Evolutionary conservation across 495 filamentous ascomycete species (phyloP), one percentile per base, ranked within the genome.

Genomic region (Neohortaea acidophila): DNA sequence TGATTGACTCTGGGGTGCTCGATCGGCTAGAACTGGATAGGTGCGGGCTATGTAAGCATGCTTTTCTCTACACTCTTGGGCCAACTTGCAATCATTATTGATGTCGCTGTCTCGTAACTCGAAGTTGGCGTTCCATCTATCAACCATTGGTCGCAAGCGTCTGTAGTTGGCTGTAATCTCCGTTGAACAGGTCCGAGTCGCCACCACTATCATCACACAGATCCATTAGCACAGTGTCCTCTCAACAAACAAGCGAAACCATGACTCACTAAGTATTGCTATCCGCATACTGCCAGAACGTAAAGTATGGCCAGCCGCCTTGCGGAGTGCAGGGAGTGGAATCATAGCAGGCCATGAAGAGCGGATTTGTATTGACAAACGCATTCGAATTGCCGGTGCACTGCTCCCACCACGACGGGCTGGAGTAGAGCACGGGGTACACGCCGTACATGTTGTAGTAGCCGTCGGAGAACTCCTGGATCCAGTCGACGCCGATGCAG

Each of bases 361-460:
- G 53, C 9, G 72, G 69, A 48, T 68, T 67, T 4, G 59, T 70
- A 11, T 45, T 33, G 23, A 51, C 46, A 43, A 79, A 79, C 2
- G 59, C 63, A 4, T 47, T 54, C 21, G 61, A 69, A 48, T 69
- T 65, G 1, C 72, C 73, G 1, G 75, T 77, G 50, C 75, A 79
- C 21, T 59, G 59, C 11, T 47, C 55, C 75, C 75, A 79, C 75
- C 73, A 79, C 40, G 64, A 63, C 13, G 68, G 63, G 15, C 66
- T 74, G 17, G 65, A 66, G 45, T 77, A 78, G 20, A 79, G 61
- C 48, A 79, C 61, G 1, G 74, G 75, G 37, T 70, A 72, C 1
- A 69, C 59, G 3, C 61, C 57, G 2, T 70, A 73, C 21, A 47
- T 54, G 27, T 47, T 26, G 23, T 71, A 58, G 34, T 79, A 79